These are phyloP conservation scores for Argentina anserina DNA, from an alignment of 306 rosid species.

Conservation along the genomic window DNA sequence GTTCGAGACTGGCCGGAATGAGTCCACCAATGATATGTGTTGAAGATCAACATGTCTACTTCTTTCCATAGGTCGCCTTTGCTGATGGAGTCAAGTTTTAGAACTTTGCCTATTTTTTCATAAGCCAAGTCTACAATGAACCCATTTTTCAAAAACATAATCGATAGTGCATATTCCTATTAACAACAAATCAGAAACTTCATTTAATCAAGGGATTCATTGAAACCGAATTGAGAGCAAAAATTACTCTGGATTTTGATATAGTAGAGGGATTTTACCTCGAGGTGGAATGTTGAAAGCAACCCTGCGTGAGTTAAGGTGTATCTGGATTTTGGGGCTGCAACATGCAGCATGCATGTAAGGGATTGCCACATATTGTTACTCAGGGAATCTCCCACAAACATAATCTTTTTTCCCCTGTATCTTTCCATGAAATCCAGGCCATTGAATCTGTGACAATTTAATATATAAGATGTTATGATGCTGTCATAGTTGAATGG, in stretches of 20 bases:
- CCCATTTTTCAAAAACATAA: constrained; percentile 61
- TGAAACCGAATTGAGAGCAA: background rate
- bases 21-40: constrained; percentile 77
- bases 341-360: constrained; percentile 54
- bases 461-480: background rate
- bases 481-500: background rate
- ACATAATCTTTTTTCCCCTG: constrained; percentile 58
- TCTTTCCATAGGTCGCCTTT: constrained; percentile 46
- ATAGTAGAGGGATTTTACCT: constrained; percentile 23
- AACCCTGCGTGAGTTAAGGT: constrained; percentile 20
- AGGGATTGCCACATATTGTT: constrained; percentile 82
- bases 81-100: constrained; percentile 54
- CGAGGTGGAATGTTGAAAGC: constrained; percentile 38
- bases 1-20: constrained; percentile 36
- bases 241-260: background rate
- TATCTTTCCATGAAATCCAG: constrained; percentile 49
- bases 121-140: constrained; percentile 55
- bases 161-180: constrained; percentile 49
- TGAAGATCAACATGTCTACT: constrained; percentile 61
- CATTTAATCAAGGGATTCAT: background rate
- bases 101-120: constrained; percentile 42
- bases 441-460: constrained; percentile 53
- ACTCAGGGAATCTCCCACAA: constrained; percentile 83
- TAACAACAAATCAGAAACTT: background rate
- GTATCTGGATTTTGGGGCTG: constrained; percentile 47